Base-by-base conservation (phyloP, 345 rosid species). In the Aethionema arabicum region DNA sequence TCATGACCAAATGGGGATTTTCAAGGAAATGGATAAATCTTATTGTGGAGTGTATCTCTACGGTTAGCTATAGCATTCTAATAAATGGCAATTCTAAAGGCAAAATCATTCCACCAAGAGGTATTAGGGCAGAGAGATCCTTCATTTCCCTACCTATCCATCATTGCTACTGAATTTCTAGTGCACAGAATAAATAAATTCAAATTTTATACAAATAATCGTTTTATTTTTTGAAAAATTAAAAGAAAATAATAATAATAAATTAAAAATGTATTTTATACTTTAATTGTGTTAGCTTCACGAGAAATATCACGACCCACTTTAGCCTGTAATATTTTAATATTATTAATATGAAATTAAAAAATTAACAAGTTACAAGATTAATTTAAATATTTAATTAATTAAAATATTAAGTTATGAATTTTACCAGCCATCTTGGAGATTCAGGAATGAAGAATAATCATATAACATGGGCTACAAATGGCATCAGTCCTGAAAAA, bases 381-480 rank as follows among this genome's bases (percentile, higher is more conserved):
- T 51, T 32, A 42, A 9, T 13, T 44, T 0, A 4, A 43, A 31
- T 31, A 31, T 31, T 30, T 2, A 50, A n/a, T n/a, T n/a, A 50
- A 40, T 31, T 2, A 58, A 33, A 27, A 59, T 35, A 1, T 21
- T 21, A 5, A n/a, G 40, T 5, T 14, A 45, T 9, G 31, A 39
- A 21, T 51, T 39, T 41, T 69, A 82, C 87, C 65, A 73, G 55
- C 77, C 77, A 73, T 68, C 77, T 67, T 39, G 77, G 77, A 56
- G 77, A 73, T 39, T 73, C 77, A 11, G 77, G 77, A 6, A 73
- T 67, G 65, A 73, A 73, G 13, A 67, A 61, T 11, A 73, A 21
- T 11, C 72, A 59, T 8, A 61, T 7, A 8, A 73, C 53, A 10
- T 73, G 77, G 9, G 61, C 11, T 14, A 67, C 16, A 43, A 72